Conservation (phyloP, 805 yeast genomes). For the Saturnispora sanitii region DNA sequence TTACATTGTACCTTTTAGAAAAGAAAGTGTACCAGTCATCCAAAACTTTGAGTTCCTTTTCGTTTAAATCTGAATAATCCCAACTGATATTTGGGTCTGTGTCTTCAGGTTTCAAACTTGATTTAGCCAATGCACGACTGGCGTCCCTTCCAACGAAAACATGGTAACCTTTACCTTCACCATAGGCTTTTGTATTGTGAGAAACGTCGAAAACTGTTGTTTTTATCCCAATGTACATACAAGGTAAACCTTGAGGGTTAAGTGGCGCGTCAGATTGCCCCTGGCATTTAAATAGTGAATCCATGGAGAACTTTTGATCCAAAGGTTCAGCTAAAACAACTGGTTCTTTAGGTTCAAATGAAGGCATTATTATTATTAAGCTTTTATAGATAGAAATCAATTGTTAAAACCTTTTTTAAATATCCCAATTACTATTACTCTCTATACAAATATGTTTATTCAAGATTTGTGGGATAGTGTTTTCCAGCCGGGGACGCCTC, state of each 20-base stretch:
- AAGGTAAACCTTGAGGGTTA: conserved; percentile 8
- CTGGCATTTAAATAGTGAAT: conserved; percentile 12
- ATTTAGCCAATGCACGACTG: conserved; percentile 64
- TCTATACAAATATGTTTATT: neutral
- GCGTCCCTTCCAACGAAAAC: conserved; percentile 70
- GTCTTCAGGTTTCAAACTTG: conserved; percentile 47
- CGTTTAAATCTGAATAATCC: conserved; percentile 44
- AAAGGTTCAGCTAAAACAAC: conserved; percentile 44
- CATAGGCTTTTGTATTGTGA: conserved; percentile 54
- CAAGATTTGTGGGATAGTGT: conserved; percentile 42
- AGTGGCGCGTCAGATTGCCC: conserved; percentile 20
- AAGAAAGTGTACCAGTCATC: conserved; percentile 69
- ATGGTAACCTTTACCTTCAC: conserved; percentile 66
- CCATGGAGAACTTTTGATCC: conserved; percentile 31
- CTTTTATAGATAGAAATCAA: neutral
- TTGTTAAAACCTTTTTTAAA: no score
- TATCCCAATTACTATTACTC: no score
- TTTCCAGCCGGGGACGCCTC: conserved; percentile 88
- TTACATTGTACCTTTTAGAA: conserved; percentile 40
- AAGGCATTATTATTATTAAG: neutral
- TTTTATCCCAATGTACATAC: conserved; percentile 62
- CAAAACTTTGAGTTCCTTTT: conserved; percentile 48
- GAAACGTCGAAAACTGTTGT: conserved; percentile 77
- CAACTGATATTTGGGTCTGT: conserved; percentile 34
- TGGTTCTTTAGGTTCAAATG: conserved; percentile 37